A percentile compares a stretch with the other conserved stretches of the same genome.
Evolutionary conservation across 2,329 filamentous ascomycete species (phyloP).

Genomic region (Sphaerostilbella broomeana): DNA sequence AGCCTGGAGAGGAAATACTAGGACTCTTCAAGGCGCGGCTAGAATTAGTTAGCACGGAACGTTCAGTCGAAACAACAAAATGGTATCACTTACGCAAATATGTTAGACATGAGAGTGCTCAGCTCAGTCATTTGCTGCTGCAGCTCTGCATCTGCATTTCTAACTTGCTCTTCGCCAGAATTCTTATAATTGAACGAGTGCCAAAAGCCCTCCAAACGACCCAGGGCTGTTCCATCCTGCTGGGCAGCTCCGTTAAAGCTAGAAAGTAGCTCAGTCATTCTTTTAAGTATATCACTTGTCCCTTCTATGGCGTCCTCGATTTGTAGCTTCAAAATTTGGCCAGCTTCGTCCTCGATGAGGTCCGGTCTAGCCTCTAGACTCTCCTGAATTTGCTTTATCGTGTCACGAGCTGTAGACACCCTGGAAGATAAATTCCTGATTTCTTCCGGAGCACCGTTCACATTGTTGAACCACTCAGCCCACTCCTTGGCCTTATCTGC

Average conservation of each 20-base stretch:
- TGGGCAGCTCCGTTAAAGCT: conserved; percentile 20
- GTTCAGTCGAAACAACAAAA: too few relatives aligned
- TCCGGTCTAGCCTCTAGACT: conserved; percentile 24
- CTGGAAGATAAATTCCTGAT: conserved; percentile 23
- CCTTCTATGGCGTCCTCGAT: conserved; percentile 24
- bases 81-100: conserved; percentile 28
- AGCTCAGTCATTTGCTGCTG: conserved; percentile 24
- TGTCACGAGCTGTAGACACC: conserved; percentile 24
- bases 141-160: conserved; percentile 23
- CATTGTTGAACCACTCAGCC: conserved; percentile 27
- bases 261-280: conserved; percentile 26
- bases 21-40: conserved; percentile 27
- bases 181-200: conserved; percentile 28
- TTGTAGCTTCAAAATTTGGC: conserved; percentile 22
- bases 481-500: conserved; percentile 29
- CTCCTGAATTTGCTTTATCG: conserved; percentile 26
- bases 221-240: conserved; percentile 17
- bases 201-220: conserved; percentile 25
- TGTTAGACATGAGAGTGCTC: conserved; percentile 27
- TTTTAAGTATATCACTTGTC: conserved; percentile 20
- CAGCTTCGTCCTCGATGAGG: conserved; percentile 25
- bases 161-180: conserved; percentile 27
- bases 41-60: background rate
- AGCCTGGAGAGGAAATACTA: conserved; percentile 13
- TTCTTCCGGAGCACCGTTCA: conserved; percentile 26